Evolutionary conservation across 805 yeast species (phyloP).

Genomic region (Maudiozyma serrabonitensis): DNA sequence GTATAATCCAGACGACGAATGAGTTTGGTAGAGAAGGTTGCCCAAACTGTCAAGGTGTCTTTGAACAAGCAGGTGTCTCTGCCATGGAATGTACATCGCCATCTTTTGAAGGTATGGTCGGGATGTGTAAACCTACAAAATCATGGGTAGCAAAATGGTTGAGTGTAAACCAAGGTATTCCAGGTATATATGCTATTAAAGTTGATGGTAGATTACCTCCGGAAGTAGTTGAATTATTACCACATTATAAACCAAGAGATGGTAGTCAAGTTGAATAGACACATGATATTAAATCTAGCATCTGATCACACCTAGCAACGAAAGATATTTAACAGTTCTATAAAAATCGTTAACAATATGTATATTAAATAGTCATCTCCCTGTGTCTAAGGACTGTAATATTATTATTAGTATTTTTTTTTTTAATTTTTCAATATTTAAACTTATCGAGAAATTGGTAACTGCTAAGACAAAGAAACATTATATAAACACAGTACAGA

Average conservation of each 20-base stretch:
- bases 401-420: no score
- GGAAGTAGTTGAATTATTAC: slow-evolving; percentile 66
- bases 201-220: slow-evolving; percentile 87
- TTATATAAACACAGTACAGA: no score
- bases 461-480: no score
- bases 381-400: no score
- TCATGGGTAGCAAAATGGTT: slow-evolving; percentile 98
- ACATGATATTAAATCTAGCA: background rate
- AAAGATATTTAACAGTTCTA: no score
- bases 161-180: slow-evolving; percentile 76
- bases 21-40: slow-evolving; percentile 82
- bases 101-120: slow-evolving; percentile 89
- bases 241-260: slow-evolving; percentile 86
- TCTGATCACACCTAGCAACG: background rate
- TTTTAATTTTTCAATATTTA: no score
- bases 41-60: slow-evolving; percentile 89
- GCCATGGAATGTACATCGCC: slow-evolving; percentile 92
- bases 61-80: slow-evolving; percentile 76
- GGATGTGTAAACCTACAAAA: slow-evolving; percentile 70
- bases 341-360: no score
- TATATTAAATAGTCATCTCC: no score
- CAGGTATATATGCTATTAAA: slow-evolving; percentile 90
- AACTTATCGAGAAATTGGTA: no score
- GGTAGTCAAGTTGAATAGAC: slow-evolving; percentile 63
- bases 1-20: slow-evolving; percentile 72